Base-by-base conservation (phyloP, 1,284 basidiomycete species). In the Ganoderma lingzhi region DNA sequence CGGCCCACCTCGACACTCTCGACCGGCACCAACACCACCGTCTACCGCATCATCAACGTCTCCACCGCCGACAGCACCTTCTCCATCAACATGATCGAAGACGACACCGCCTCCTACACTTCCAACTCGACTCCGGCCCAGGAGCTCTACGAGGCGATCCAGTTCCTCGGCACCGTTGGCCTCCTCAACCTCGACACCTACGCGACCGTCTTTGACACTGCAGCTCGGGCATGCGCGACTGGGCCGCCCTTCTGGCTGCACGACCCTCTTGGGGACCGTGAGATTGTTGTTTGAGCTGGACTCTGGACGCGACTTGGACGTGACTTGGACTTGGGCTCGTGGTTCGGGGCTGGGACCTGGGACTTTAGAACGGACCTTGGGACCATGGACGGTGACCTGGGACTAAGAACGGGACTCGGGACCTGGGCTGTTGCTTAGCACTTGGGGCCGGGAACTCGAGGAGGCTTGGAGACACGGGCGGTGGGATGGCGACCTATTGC, bases 11-110 rank as follows among this genome's bases (percentile, higher is more conserved):
- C 56, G 32, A 39, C 48, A 14, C 4, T 23, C 23, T 30, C 48
- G 23, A 30, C 48, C 48, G 23, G 28, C 48, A 30, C 23, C 10
- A 10, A 23, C 23, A 28, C 0, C 12, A 28, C 56, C 56, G 9
- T 19, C 35, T 59, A 37, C 35, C 56, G 56, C 56, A n/a, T 59
- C 56, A 17, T 37, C 56, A 59, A 59, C 37, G 12, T 39, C 56
- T 23, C 23, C 4, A 23, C 37, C 19, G 6, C 56, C n/a, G 37
- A 19, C 56, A n/a, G 5, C 56, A 0, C n/a, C 35, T 9, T 39
- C 35, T 59, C 56, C 32, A 10, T 39, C 56, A 8, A 39, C n/a
- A 59, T 39, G 56, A 19, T 59, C 37, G 30, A 56, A 35, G 30
- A 19, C 30, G 53, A 19, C 30, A 30, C 48, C 23, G 9, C 48